These are phyloP conservation scores for Fusarium fujikuroi DNA, from an alignment of 2,329 filamentous ascomycete genomes.

Conservation along the genomic window DNA sequence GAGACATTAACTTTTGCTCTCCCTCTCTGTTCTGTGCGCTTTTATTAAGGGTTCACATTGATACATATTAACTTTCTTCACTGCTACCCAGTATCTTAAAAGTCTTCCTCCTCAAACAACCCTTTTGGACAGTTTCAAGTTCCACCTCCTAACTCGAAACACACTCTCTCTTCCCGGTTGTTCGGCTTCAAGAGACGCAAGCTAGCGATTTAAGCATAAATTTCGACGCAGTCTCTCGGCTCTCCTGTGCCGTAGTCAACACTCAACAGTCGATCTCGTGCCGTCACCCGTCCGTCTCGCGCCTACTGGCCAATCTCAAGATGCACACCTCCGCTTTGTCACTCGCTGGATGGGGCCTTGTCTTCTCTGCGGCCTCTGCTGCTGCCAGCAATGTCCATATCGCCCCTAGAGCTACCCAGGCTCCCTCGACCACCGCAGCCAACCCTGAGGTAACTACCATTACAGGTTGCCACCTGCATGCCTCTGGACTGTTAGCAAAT, in stretches of 20 bases:
- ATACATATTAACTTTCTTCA: background rate
- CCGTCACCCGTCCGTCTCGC: background rate
- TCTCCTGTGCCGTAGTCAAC: conserved; percentile 2
- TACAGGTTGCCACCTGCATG: conserved; percentile 56
- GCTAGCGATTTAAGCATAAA: conserved; percentile 27
- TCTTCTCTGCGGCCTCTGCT: conserved; percentile 22
- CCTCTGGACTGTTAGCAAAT: conserved; percentile 51
- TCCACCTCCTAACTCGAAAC: background rate
- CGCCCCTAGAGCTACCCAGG: conserved; percentile 48
- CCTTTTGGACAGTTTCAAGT: conserved; percentile 14
- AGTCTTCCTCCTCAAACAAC: conserved; percentile 2
- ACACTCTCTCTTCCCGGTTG: background rate
- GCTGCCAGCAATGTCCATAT: conserved; percentile 31
- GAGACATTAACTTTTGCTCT: conserved; percentile 31
- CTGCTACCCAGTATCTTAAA: background rate
- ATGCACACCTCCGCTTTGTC: conserved; percentile 34
- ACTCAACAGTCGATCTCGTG: background rate
- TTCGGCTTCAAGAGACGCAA: background rate
- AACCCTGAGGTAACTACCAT: conserved; percentile 50
- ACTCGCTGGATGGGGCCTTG: conserved; percentile 31
- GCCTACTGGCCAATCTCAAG: background rate
- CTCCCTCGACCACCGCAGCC: conserved; percentile 40
- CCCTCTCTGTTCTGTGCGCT: background rate
- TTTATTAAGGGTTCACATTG: background rate
- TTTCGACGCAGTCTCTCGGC: conserved; percentile 7